Evolutionary conservation across 2,329 filamentous ascomycete genomes (phyloP).

Genomic region (Cladosporium velox): DNA sequence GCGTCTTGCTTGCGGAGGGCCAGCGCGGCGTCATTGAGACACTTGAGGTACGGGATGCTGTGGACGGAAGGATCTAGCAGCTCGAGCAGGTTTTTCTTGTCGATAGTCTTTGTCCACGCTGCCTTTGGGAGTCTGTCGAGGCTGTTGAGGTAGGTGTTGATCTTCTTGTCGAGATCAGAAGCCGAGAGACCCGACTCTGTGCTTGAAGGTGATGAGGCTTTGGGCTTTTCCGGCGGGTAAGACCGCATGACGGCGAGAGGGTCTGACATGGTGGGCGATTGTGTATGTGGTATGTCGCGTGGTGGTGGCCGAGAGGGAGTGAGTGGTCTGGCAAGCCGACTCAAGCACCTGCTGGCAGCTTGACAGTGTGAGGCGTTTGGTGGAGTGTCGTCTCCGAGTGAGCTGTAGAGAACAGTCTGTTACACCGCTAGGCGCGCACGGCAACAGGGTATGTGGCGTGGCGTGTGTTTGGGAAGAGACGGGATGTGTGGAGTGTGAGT

Average conservation of each 20-base stretch:
- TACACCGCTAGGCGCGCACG: too few relatives aligned
- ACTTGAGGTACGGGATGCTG: conserved; percentile 60
- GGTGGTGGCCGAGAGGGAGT: neutral
- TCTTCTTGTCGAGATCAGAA: conserved; percentile 44
- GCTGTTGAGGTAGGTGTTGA: conserved; percentile 39
- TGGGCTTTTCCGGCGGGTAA: conserved; percentile 38
- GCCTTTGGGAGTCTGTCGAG: conserved; percentile 38
- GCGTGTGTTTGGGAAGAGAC: neutral
- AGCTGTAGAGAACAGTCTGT: neutral
- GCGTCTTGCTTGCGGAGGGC: conserved; percentile 31
- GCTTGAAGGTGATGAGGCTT: conserved; percentile 33
- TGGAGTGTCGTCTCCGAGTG: neutral
- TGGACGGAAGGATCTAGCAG: conserved; percentile 59
- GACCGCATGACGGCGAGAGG: conserved; percentile 27
- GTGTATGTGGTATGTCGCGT: neutral
- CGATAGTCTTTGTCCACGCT: conserved; percentile 41
- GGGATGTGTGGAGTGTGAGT: neutral
- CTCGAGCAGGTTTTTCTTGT: conserved; percentile 45
- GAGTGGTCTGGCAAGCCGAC: neutral
- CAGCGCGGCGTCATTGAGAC: conserved; percentile 46
- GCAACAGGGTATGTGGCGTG: neutral
- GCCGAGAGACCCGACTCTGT: conserved; percentile 30
- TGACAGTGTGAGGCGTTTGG: neutral
- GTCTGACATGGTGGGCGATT: conserved; percentile 30
- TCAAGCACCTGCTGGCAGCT: neutral